Percentiles rank a stretch among this genome's conserved stretches.
phyloP scores from a whole-genome alignment of 2,329 filamentous ascomycete genomes.

The Simplicillium sp. region DNA sequence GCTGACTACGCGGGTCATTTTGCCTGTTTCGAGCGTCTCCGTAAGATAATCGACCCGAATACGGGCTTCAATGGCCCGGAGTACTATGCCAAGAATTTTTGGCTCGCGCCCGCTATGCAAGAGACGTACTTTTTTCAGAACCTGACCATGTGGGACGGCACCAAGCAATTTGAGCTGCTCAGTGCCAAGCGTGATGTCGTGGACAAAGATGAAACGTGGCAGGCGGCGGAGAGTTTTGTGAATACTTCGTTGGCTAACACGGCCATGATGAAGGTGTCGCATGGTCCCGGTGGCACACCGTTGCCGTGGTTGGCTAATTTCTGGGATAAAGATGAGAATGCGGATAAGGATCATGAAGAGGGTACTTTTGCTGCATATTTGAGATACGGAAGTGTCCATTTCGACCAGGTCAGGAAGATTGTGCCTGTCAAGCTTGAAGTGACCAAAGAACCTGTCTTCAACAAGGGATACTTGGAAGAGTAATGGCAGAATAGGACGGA shows the following conservation, averaged over 20 bases:
- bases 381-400: slow-evolving; percentile 21
- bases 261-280: slow-evolving; percentile 24
- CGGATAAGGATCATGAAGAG: slow-evolving; percentile 4
- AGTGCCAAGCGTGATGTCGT: slow-evolving; percentile 10
- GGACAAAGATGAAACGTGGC: slow-evolving; percentile 7
- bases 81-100: too few species aligned
- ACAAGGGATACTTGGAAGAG: too few species aligned
- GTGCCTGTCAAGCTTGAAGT: too few species aligned
- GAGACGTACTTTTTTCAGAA: slow-evolving; percentile 15
- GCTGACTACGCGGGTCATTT: too few species aligned
- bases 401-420: slow-evolving; percentile 15
- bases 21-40: too few species aligned
- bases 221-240: slow-evolving; percentile 14
- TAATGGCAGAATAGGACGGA: too few species aligned
- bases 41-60: too few species aligned
- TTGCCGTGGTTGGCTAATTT: slow-evolving; percentile 14
- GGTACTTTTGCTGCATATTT: slow-evolving; percentile 25
- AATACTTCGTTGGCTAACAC: slow-evolving; percentile 20
- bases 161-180: slow-evolving; percentile 13
- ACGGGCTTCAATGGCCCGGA: too few species aligned
- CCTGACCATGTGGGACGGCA: slow-evolving; percentile 15
- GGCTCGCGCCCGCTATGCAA: too few species aligned
- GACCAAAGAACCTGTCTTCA: too few species aligned
- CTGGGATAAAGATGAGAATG: slow-evolving; percentile 20
- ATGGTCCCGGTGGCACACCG: slow-evolving; percentile 15